Evolutionary conservation across 2,329 filamentous ascomycete species (phyloP).

Genomic region (Mollisia scopiformis): DNA sequence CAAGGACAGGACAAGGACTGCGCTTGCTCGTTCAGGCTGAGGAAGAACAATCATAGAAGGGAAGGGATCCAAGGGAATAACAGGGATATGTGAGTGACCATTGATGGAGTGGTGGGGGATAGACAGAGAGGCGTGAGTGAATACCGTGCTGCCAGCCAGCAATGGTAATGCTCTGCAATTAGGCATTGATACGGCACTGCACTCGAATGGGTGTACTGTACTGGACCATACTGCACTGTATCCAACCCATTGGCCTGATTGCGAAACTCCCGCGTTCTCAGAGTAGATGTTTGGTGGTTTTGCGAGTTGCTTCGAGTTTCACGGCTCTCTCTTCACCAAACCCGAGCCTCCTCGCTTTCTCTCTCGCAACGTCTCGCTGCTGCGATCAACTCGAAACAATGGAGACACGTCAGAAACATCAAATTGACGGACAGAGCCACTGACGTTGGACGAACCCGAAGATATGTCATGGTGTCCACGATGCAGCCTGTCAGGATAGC

Average conservation of each 20-base stretch:
- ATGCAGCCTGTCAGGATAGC: neutral
- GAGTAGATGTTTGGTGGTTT: neutral
- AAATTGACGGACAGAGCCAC: no score
- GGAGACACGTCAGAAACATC: neutral
- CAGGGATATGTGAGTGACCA: neutral
- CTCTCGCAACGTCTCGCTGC: neutral
- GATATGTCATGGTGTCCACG: neutral
- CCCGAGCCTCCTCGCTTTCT: no score
- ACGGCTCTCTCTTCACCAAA: no score
- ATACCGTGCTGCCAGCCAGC: no score
- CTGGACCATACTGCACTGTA: neutral
- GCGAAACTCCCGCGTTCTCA: neutral
- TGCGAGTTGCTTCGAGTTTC: no score
- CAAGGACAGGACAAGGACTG: no score
- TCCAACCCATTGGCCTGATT: neutral
- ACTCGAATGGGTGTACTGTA: no score
- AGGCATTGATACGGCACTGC: neutral
- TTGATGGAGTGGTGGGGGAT: neutral
- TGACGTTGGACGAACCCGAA: neutral
- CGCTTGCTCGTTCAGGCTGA: no score
- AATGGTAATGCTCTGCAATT: no score
- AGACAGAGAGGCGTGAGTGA: neutral
- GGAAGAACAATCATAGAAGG: no score
- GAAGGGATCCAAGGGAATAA: no score
- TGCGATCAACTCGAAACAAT: neutral